Percentiles rank a stretch among this genome's conserved stretches.
Evolutionary conservation across 257 asterid species (phyloP).

Genomic region (Echium plantagineum): DNA sequence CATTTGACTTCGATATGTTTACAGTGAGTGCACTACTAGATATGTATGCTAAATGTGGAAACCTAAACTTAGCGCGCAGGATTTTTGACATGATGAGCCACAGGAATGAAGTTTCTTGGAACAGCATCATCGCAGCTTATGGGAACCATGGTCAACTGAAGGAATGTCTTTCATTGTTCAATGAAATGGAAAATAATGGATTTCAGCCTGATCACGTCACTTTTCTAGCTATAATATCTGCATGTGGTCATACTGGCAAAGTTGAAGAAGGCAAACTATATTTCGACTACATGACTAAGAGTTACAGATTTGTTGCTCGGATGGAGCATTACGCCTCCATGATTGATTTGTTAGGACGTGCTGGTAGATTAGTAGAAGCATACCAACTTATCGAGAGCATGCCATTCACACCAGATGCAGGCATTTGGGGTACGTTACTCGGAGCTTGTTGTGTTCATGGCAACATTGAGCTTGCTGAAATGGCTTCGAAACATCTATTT

Average conservation of each 20-base stretch:
- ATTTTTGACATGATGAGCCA: conserved; percentile 47
- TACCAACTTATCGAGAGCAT: conserved; percentile 31
- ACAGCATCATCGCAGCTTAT: conserved; percentile 82
- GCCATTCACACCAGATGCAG: conserved; percentile 79
- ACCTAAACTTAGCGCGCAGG: conserved; percentile 38
- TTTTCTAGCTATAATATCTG: conserved; percentile 66
- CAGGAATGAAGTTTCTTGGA: conserved; percentile 86
- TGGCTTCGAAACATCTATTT: conserved; percentile 52
- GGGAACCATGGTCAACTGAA: conserved; percentile 58
- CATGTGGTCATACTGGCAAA: conserved; percentile 68
- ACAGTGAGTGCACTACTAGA: conserved; percentile 65
- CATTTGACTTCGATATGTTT: conserved; percentile 37
- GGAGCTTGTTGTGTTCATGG: conserved; percentile 80
- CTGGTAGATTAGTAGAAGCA: conserved; percentile 57
- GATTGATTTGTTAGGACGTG: conserved; percentile 67
- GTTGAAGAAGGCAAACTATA: conserved; percentile 55
- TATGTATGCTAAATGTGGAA: conserved; percentile 82
- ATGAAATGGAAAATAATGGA: conserved; percentile 45
- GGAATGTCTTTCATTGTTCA: conserved; percentile 35
- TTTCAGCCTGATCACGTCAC: conserved; percentile 65
- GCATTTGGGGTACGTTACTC: conserved; percentile 80
- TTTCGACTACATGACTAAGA: conserved; percentile 48
- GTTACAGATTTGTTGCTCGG: conserved; percentile 36
- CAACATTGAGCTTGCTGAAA: conserved; percentile 61
- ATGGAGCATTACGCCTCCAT: conserved; percentile 84